Evolutionary conservation across 2,329 filamentous ascomycete genomes (phyloP), one percentile per base, ranked within the genome.

Genomic region (Paraphoma sp.): DNA sequence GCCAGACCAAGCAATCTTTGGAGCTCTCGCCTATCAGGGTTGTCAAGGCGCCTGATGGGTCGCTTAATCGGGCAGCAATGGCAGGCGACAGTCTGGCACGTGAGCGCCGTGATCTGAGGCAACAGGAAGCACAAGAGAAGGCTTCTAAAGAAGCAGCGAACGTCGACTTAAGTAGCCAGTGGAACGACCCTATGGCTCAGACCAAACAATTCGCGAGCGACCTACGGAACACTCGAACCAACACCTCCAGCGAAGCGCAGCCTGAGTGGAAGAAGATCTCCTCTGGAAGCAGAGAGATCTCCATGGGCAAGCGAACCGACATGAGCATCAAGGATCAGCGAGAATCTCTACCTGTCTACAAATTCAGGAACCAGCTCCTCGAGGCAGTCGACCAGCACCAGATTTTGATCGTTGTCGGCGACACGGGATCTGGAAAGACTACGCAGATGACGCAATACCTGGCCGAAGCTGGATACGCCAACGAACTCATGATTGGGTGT

Each of bases 41-140:
- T 18, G 92, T 99, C 67, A 98, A 98, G 78, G 95, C 95, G 1
- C 96, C 95, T 0, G 95, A 99, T 76, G 95, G 95, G n/a, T 98
- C 94, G 4, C 88, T 99, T 77, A 99, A 99, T 74, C 86, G 95
- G 70, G 92, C 96, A 46, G 96, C 96, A 14, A 97, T 98, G 91
- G 89, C 93, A 8, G 94, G 95, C 44, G 93, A 94, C 14, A 85
- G 88, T 4, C 79, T 99, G 12, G 91, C 94, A 4, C 96, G 95
- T 74, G 95, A 99, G 73, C 85, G 95, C 50, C 89, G 92, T 73
- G 95, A 99, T 57, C 69, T 97, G 64, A 88, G 92, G 58, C 92
- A 97, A 69, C 90, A 96, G 72, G 94, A 99, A 77, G 88, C 87
- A 0, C 90, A 96, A 57, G 92, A 90, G 78, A 81, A 90, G 79